Conservation (phyloP, 176 grass and related monocot species). For the Leersia perrieri region DNA sequence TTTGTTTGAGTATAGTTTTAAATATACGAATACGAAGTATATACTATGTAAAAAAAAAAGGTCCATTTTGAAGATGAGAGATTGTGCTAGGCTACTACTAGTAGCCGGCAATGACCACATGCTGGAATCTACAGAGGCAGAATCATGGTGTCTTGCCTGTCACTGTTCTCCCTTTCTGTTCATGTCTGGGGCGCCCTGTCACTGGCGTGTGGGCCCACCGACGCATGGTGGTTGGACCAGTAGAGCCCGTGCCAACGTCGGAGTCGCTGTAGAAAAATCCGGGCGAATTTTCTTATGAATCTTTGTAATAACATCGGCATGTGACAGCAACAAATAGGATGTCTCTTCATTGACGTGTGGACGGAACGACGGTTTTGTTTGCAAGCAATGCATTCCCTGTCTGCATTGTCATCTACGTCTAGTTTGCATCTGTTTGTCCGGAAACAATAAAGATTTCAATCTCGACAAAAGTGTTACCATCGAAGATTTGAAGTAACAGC, state of each 20-base stretch:
- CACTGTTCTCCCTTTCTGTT: constrained; percentile 13
- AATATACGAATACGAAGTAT: no score
- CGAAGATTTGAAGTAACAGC: background rate
- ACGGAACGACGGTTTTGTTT: constrained; percentile 10
- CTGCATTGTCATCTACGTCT: background rate
- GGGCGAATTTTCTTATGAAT: constrained; percentile 29
- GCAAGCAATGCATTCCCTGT: background rate
- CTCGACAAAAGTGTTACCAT: background rate
- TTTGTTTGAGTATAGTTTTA: background rate
- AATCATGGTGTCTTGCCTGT: constrained; percentile 31
- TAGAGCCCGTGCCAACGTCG: constrained; percentile 6
- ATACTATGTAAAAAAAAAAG: no score
- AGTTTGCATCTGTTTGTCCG: background rate
- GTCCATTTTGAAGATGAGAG: background rate
- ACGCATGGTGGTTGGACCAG: background rate
- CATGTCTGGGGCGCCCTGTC: background rate
- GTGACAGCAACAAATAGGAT: constrained; percentile 31
- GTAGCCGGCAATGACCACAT: constrained; percentile 21
- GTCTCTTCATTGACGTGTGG: background rate
- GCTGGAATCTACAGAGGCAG: constrained; percentile 36
- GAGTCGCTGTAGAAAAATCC: constrained; percentile 19
- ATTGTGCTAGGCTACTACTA: background rate
- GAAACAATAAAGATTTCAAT: background rate
- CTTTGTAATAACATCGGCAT: constrained; percentile 2
- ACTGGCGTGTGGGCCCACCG: background rate